phyloP scores from a whole-genome alignment of 129 eudicot genomes.

The Flaveria bidentis region DNA sequence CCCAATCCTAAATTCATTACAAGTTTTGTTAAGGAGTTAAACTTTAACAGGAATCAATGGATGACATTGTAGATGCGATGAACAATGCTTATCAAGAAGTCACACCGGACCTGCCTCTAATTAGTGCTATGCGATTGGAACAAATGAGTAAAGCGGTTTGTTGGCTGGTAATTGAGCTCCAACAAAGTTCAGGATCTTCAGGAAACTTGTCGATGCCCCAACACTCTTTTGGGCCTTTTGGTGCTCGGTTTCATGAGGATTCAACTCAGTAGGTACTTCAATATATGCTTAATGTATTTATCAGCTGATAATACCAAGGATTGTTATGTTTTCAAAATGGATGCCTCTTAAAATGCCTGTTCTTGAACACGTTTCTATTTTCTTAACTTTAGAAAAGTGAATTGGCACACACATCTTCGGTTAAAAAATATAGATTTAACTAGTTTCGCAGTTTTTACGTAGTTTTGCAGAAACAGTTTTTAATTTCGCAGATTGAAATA shows the following conservation, averaged over 20 bases:
- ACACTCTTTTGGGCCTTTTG: slow-evolving; percentile 70
- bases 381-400: too few relatives aligned
- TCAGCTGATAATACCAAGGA: not conserved
- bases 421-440: too few relatives aligned
- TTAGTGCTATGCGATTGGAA: slow-evolving; percentile 86
- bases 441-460: too few relatives aligned
- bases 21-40: not conserved
- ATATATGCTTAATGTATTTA: not conserved
- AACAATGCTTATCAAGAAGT: slow-evolving; percentile 70
- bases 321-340: not conserved
- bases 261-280: slow-evolving; percentile 64
- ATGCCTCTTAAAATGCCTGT: too few relatives aligned
- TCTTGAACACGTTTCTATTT: too few relatives aligned
- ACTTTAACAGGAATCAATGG: slow-evolving; percentile 46
- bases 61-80: slow-evolving; percentile 70
- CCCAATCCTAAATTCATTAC: too few relatives aligned
- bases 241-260: slow-evolving; percentile 84
- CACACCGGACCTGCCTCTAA: slow-evolving; percentile 71
- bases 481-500: too few relatives aligned
- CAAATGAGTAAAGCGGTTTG: slow-evolving; percentile 97
- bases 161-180: slow-evolving; percentile 88
- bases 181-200: slow-evolving; percentile 73
- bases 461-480: too few relatives aligned
- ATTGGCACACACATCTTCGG: too few relatives aligned
- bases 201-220: slow-evolving; percentile 54